These are phyloP conservation scores for Wickerhamomyces sydowiorum DNA, from an alignment of 805 yeast species.

Conservation along the genomic window DNA sequence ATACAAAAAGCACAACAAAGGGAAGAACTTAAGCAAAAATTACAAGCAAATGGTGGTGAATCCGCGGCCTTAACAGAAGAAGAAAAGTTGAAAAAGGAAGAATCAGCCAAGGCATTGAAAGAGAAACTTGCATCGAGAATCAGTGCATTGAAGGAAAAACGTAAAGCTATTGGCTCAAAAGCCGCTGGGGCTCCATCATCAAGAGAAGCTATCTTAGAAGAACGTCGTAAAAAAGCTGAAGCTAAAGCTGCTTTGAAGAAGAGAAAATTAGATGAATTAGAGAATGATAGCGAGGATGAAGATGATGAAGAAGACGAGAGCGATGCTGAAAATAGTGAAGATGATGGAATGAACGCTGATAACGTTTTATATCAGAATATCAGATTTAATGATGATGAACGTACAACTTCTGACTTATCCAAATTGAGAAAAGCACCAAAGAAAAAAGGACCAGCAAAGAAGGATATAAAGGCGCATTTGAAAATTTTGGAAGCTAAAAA, in stretches of 20 bases:
- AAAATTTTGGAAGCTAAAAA: conserved; percentile 70
- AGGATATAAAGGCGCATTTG: conserved; percentile 81
- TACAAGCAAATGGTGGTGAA: conserved; percentile 17
- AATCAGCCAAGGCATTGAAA: conserved; percentile 61
- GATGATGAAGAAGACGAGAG: conserved; percentile 31
- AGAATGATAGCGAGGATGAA: conserved; percentile 30
- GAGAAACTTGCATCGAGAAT: conserved; percentile 78
- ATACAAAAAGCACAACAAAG: conserved; percentile 10
- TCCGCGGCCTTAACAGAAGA: conserved; percentile 33
- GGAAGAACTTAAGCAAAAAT: conserved; percentile 5
- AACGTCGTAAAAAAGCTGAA: conserved; percentile 43
- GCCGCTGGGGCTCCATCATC: conserved; percentile 78
- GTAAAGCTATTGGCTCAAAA: conserved; percentile 89
- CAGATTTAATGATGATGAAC: conserved; percentile 74
- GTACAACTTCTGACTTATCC: conserved; percentile 67
- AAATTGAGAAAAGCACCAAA: conserved; percentile 50
- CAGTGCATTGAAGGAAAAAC: conserved; percentile 59
- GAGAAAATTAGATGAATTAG: conserved; percentile 33
- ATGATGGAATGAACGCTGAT: conserved; percentile 25
- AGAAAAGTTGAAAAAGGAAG: conserved; percentile 43
- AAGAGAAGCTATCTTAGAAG: conserved; percentile 72
- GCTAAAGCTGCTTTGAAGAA: conserved; percentile 31
- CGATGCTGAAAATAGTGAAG: conserved; percentile 28
- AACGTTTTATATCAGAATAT: conserved; percentile 74
- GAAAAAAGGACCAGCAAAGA: conserved; percentile 79